Evolutionary conservation across 495 filamentous ascomycete genomes (phyloP), one percentile per base, ranked within the genome.

Genomic region (Penicillium lagena): DNA sequence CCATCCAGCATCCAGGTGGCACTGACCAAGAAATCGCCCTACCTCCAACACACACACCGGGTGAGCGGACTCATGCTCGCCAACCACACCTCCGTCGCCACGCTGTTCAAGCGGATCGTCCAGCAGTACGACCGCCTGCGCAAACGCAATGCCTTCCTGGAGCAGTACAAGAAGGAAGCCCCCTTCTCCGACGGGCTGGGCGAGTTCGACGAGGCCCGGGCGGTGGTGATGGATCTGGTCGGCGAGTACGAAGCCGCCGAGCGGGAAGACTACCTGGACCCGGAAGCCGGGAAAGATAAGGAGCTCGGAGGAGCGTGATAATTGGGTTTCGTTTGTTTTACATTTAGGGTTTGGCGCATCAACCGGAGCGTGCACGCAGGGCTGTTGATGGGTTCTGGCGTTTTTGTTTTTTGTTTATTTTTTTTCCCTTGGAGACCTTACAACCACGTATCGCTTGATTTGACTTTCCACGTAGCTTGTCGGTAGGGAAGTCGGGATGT

Each of bases 1-100:
- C 93, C 93, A 0, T 93, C 93, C 9, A 91, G 86, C 59, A 98
- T 98, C 51, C 93, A 98, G 65, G 93, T 98, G 10, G 93, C 93
- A 1, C 70, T 97, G 35, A 96, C 93, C 5, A 95, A 95, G 74
- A 90, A 94, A 59, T 94, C 87, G 30, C 94, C 93, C 4, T 96
- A 98, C 63, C 81, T 96, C 39, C 81, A 87, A 27, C 65, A 76
- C 43, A 87, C 88, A 37, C 88, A 96, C 57, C 86, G 94, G 38
- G 93, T 98, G 42, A 95, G 88, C 54, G 93, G 93, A 28, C 77
- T 98, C 43, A 98, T 98, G 93, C 64, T 98, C 37, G 94, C 93
- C 4, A 98, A 98, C 65, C 94, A 98, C 61, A 98, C 93, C 4
- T 95, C 90, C 38, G 94, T 98, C 42, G 89, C 93, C 34, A 96